phyloP scores from a whole-genome alignment of 257 asterid species.

The Osmanthus fragrans region DNA sequence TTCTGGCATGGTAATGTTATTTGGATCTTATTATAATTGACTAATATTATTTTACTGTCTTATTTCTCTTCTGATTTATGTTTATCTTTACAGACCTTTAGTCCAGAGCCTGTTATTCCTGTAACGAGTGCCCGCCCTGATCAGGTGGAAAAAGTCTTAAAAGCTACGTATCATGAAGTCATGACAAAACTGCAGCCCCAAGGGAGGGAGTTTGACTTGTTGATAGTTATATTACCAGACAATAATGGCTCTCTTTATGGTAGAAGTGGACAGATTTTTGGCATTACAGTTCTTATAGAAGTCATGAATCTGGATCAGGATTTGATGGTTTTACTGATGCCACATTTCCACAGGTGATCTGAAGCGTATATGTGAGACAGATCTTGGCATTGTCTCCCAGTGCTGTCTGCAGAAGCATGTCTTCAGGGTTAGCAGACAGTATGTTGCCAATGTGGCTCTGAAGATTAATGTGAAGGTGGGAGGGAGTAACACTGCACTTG shows the following conservation, averaged over 20 bases:
- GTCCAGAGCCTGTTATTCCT: slow-evolving; percentile 77
- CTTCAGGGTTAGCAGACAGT: slow-evolving; percentile 74
- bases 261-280: slow-evolving; percentile 25
- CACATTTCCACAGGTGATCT: slow-evolving; percentile 58
- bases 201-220: slow-evolving; percentile 80
- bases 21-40: neutral
- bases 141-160: slow-evolving; percentile 79
- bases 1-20: slow-evolving; percentile 86
- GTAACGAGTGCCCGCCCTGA: slow-evolving; percentile 71
- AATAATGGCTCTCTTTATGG: slow-evolving; percentile 97
- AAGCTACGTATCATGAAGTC: slow-evolving; percentile 71
- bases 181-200: slow-evolving; percentile 55
- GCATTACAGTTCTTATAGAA: neutral
- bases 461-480: slow-evolving; percentile 97
- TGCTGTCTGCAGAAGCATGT: slow-evolving; percentile 95
- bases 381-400: slow-evolving; percentile 94
- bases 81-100: slow-evolving; percentile 49
- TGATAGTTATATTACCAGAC: slow-evolving; percentile 84
- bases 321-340: neutral
- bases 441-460: slow-evolving; percentile 90
- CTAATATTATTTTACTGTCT: too few relatives aligned
- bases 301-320: neutral
- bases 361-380: slow-evolving; percentile 93
- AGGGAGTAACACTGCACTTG: slow-evolving; percentile 90
- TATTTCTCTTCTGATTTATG: slow-evolving; percentile 13